Base-by-base conservation (phyloP, 306 rosid species). In the Glycine soja region DNA sequence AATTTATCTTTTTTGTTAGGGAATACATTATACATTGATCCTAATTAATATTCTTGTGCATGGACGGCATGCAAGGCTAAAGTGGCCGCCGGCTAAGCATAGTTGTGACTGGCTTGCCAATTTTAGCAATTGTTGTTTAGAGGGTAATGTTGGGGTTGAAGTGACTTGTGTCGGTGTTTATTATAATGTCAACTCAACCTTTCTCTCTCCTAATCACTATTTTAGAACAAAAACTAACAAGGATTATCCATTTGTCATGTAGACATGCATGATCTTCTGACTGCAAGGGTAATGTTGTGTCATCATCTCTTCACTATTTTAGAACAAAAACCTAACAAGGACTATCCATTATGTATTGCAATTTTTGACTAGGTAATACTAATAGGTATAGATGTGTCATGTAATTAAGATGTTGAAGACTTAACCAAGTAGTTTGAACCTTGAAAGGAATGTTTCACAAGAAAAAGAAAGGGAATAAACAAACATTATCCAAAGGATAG, bases 41-140 rank as follows among this genome's bases (percentile, higher is more conserved):
- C 16, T 70, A 13, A 24, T 24, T 24, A 24, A 9, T 34, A 3
- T 10, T 47, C 77, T 24, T 24, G 52, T 64, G 71, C 58, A 56
- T 65, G 87, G 89, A 77, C 90, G 87, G 87, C 87, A 72, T 68
- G 54, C 40, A 52, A 67, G 58, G 42, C 73, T 51, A 46, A 24
- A 3, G 58, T 42, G 75, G 89, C 30, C 2, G 30, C 85, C 83
- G 83, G 89, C 89, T 47, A 45, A 42, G 69, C 48, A 19, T 58
- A 14, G 50, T 59, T 69, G 24, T 19, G 24, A 19, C 24, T 19
- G 40, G 61, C 1, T 36, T 80, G 32, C 9, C 45, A 18, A 38
- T 34, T 12, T 81, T 62, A 58, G 65, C 43, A 51, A 24, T 24
- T 24, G 13, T 53, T 71, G 12, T 77, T 71, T 52, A 52, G 70